Conservation (phyloP, 179 eudicot genomes). For the Beta lomatogona region DNA sequence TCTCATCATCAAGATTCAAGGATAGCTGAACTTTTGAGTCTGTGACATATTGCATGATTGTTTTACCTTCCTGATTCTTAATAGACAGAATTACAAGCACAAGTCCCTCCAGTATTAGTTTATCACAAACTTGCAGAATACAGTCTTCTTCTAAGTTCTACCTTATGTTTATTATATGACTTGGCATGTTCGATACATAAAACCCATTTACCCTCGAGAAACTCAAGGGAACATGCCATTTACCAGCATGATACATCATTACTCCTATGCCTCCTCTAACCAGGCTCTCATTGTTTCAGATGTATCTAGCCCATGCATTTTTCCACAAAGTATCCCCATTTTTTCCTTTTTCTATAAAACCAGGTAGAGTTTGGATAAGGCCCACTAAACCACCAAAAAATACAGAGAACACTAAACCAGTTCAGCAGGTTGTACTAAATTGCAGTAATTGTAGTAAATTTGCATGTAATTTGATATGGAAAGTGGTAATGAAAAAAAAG, state of each 20-base stretch:
- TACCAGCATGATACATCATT: neutral
- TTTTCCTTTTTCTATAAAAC: neutral
- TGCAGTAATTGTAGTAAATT: no score
- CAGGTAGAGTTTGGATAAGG: neutral
- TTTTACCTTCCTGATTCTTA: neutral
- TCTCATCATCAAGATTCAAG: neutral
- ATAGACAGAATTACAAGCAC: neutral
- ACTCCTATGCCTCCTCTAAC: constrained; percentile 1
- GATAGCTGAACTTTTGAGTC: neutral
- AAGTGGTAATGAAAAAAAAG: no score
- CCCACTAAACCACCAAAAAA: neutral
- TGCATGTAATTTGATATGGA: no score
- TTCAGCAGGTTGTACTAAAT: no score
- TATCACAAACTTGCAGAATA: neutral
- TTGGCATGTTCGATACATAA: neutral
- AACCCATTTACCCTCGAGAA: neutral
- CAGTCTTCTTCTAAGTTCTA: neutral
- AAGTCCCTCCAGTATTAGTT: neutral
- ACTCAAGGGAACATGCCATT: neutral
- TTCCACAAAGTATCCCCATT: neutral
- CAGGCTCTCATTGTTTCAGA: neutral
- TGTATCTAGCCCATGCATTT: neutral
- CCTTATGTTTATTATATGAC: neutral
- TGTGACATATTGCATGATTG: neutral
- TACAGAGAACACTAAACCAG: neutral